Conservation (phyloP, 2,329 filamentous ascomycete species). For the Graphiopsis chlorocephala region DNA sequence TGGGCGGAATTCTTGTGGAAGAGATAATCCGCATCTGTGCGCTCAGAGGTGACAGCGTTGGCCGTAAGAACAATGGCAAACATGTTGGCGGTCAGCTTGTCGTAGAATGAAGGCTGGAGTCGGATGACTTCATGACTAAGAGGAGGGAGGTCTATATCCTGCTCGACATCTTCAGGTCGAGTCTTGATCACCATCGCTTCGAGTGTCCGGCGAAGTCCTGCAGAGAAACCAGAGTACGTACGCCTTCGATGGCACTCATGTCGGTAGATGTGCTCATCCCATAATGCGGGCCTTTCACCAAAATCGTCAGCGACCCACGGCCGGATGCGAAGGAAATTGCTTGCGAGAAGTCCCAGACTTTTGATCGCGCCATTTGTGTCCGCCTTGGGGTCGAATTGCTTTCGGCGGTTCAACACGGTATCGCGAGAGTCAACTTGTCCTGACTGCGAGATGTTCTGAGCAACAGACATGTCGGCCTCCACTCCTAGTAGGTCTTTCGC, state of each 20-base stretch:
- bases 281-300: slow-evolving; percentile 62
- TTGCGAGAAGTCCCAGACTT: slow-evolving; percentile 64
- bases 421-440: slow-evolving; percentile 15
- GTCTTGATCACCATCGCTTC: slow-evolving; percentile 81
- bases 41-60: slow-evolving; percentile 84
- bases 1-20: slow-evolving; percentile 75
- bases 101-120: slow-evolving; percentile 78
- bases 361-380: slow-evolving; percentile 48
- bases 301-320: slow-evolving; percentile 71
- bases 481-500: slow-evolving; percentile 77
- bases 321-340: slow-evolving; percentile 68
- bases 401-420: slow-evolving; percentile 39
- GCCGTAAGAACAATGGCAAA: slow-evolving; percentile 81
- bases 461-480: slow-evolving; percentile 9
- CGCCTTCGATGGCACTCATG: slow-evolving; percentile 49
- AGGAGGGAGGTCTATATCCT: slow-evolving; percentile 64
- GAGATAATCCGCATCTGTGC: slow-evolving; percentile 80
- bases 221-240: slow-evolving; percentile 54
- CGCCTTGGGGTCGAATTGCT: slow-evolving; percentile 38
- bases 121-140: slow-evolving; percentile 70
- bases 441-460: background rate
- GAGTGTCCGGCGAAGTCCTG: slow-evolving; percentile 67
- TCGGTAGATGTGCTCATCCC: slow-evolving; percentile 67
- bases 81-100: slow-evolving; percentile 77
- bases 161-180: slow-evolving; percentile 65